A percentile compares a stretch with the other conserved stretches of the same genome.
Conservation (phyloP, 805 yeast species). For the Wickerhamiella siamensis region DNA sequence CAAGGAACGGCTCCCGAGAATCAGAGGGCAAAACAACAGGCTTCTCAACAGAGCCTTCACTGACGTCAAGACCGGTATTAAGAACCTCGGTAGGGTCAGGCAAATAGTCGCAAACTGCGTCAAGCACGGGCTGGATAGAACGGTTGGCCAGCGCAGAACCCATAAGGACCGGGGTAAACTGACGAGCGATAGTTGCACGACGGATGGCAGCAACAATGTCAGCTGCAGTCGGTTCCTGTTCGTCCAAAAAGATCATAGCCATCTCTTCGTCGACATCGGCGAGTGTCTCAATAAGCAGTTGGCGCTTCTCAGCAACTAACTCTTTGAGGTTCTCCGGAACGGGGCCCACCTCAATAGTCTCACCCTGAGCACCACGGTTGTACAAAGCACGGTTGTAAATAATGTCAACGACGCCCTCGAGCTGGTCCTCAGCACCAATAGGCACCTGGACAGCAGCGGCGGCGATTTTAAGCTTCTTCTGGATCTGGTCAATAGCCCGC, state of each 20-base stretch:
- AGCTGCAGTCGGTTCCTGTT: conserved; percentile 67
- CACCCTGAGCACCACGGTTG: conserved; percentile 71
- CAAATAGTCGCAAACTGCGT: conserved; percentile 87
- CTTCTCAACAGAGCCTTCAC: conserved; percentile 39
- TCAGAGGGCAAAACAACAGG: conserved; percentile 67
- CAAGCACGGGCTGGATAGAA: conserved; percentile 89
- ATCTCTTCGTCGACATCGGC: conserved; percentile 98
- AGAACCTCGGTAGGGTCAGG: conserved; percentile 92
- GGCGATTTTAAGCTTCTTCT: conserved; percentile 71
- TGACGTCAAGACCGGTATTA: conserved; percentile 70
- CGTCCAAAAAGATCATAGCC: conserved; percentile 85
- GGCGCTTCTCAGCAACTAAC: conserved; percentile 81
- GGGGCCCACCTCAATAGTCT: conserved; percentile 44
- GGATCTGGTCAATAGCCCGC: conserved; percentile 83
- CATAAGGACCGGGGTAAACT: conserved; percentile 98
- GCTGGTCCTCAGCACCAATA: conserved; percentile 78
- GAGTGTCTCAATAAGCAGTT: conserved; percentile 71
- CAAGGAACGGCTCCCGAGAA: conserved; percentile 68
- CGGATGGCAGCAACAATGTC: conserved; percentile 85
- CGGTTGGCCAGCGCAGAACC: conserved; percentile 96
- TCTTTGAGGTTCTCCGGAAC: conserved; percentile 71
- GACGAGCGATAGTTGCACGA: conserved; percentile 87
- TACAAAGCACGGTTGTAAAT: conserved; percentile 76
- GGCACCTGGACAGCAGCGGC: conserved; percentile 99
- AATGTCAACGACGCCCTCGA: conserved; percentile 82